These are phyloP conservation scores for Penicillium expansum DNA, from an alignment of 2,329 filamentous ascomycete genomes.

Conservation along the genomic window DNA sequence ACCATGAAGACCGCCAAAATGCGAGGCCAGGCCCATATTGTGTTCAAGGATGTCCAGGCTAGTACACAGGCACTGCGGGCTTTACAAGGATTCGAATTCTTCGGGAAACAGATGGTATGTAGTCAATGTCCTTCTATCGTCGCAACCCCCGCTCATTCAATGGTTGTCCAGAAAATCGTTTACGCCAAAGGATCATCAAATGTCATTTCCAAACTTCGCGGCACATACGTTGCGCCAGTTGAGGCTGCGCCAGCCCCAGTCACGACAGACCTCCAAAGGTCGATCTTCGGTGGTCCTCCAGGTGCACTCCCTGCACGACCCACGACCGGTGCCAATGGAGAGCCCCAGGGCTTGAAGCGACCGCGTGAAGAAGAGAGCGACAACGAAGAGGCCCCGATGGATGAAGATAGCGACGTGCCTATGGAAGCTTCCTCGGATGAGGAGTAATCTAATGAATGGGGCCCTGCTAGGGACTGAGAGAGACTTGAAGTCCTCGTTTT, in stretches of 20 bases:
- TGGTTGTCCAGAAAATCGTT: conserved; percentile 67
- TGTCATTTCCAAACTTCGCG: conserved; percentile 85
- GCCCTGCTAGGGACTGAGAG: conserved; percentile 11
- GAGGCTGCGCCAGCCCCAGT: conserved; percentile 49
- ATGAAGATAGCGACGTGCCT: conserved; percentile 67
- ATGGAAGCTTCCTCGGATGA: conserved; percentile 73
- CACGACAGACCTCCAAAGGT: conserved; percentile 72
- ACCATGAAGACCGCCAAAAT: conserved; percentile 86
- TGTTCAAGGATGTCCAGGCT: conserved; percentile 85
- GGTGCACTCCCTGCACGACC: conserved; percentile 51
- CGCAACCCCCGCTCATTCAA: conserved; percentile 5
- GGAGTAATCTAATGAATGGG: conserved; percentile 45
- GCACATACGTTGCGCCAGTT: conserved; percentile 73
- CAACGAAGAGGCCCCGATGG: conserved; percentile 55
- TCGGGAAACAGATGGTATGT: conserved; percentile 79
- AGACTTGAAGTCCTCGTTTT: conserved; percentile 12
- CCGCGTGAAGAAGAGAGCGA: conserved; percentile 63
- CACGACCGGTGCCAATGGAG: conserved; percentile 42
- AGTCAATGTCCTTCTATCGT: not conserved
- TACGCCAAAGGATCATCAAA: conserved; percentile 91
- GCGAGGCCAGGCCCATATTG: conserved; percentile 92
- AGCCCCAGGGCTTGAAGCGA: conserved; percentile 64
- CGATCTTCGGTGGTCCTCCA: conserved; percentile 68
- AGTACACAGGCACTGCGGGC: conserved; percentile 91
- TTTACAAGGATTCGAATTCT: conserved; percentile 79